phyloP scores from a whole-genome alignment of 164 flowering plant species.

The Platanus orientalis region DNA sequence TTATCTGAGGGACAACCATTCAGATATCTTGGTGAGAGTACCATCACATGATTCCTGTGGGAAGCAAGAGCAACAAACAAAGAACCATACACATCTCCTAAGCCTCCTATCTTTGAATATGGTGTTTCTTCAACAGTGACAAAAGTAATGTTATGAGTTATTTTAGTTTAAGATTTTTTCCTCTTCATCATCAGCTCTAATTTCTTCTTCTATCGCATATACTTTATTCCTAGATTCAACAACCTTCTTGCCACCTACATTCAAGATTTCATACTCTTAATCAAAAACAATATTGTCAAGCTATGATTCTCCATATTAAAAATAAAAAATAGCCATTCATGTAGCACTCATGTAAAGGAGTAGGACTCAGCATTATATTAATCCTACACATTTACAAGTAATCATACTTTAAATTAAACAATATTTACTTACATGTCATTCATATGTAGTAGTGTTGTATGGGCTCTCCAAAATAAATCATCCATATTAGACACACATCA shows the following conservation, averaged over 20 bases:
- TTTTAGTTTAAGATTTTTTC: conserved; percentile 22
- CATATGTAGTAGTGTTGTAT: not conserved
- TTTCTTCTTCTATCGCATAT: conserved; percentile 13
- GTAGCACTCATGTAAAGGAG: no score
- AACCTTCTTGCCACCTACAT: conserved; percentile 7
- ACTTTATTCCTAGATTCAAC: conserved; percentile 6
- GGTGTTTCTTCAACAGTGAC: conserved; percentile 91
- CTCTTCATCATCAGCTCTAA: conserved; percentile 25
- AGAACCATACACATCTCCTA: conserved; percentile 98
- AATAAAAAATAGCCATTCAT: no score
- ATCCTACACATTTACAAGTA: not conserved
- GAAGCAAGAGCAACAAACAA: conserved; percentile 77
- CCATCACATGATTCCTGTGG: conserved; percentile 94
- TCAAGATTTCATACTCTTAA: not conserved
- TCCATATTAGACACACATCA: not conserved
- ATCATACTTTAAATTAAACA: not conserved
- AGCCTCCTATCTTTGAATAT: conserved; percentile 92
- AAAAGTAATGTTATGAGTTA: conserved; percentile 56
- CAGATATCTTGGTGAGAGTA: conserved; percentile 77
- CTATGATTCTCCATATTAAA: no score
- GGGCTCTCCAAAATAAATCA: no score
- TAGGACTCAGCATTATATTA: no score
- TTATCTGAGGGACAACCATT: conserved; percentile 55
- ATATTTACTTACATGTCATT: not conserved
- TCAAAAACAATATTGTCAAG: no score